phyloP scores from a whole-genome alignment of 177 flowering plant species.

The Telopea speciosissima region DNA sequence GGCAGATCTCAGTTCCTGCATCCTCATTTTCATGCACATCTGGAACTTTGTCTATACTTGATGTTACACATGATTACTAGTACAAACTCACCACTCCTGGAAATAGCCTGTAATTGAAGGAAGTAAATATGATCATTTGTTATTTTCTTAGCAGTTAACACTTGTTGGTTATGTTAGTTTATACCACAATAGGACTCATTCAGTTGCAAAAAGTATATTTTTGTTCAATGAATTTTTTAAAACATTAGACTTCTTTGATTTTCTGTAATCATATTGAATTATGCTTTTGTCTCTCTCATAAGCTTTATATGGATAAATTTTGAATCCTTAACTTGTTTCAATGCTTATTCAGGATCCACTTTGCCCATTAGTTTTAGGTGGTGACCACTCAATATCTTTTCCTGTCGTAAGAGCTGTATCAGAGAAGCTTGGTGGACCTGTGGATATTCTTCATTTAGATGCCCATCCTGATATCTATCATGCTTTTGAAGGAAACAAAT shows the following conservation, averaged over 20 bases:
- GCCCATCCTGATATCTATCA: conserved; percentile 98
- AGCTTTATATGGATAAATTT: background rate
- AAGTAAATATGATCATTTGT: background rate
- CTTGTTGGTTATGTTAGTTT: no score
- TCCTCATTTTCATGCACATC: background rate
- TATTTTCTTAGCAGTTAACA: no score
- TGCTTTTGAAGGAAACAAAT: conserved; percentile 89
- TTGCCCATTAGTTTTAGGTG: conserved; percentile 88
- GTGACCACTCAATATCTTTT: conserved; percentile 93
- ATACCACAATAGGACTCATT: background rate
- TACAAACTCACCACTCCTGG: background rate
- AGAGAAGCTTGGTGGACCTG: conserved; percentile 95
- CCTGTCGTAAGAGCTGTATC: conserved; percentile 94
- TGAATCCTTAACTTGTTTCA: background rate
- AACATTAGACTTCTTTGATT: background rate
- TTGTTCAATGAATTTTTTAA: background rate
- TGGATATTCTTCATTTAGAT: conserved; percentile 96
- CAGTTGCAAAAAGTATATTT: background rate
- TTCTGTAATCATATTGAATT: no score
- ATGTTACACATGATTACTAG: background rate
- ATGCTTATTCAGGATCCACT: conserved; percentile 57
- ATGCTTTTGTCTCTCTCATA: background rate
- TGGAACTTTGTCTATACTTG: background rate
- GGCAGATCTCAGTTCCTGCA: background rate
- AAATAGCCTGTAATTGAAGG: background rate